These are phyloP conservation scores for Linnemannia exigua DNA, from an alignment of 192 early-diverging fungal genomes.

Conservation along the genomic window DNA sequence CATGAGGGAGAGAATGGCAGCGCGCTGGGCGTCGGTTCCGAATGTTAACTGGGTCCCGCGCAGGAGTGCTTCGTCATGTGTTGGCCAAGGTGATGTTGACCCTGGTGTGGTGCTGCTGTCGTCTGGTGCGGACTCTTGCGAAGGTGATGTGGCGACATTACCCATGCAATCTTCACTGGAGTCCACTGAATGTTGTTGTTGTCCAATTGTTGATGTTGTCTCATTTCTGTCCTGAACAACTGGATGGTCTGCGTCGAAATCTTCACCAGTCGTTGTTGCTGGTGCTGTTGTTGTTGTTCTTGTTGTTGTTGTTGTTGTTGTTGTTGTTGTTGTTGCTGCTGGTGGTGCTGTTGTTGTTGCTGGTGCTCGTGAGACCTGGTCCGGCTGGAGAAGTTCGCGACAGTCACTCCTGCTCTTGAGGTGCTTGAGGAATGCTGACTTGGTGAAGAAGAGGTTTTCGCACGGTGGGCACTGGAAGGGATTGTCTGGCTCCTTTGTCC, in stretches of 20 bases:
- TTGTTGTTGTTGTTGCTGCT: background rate
- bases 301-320: conserved; percentile 4
- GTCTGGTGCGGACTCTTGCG: background rate
- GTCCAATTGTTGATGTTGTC: background rate
- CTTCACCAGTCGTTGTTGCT: no score
- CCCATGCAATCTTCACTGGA: background rate
- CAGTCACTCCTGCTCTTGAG: background rate
- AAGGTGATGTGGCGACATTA: background rate
- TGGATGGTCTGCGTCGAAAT: background rate
- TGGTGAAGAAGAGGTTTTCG: background rate
- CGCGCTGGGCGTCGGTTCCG: conserved; percentile 7
- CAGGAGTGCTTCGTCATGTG: conserved; percentile 4
- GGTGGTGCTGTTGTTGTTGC: background rate
- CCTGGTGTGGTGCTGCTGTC: background rate
- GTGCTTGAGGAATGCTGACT: conserved; percentile 2
- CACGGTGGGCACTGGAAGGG: conserved; percentile 4
- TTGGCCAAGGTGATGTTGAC: conserved; percentile 3
- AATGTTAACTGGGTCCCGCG: background rate
- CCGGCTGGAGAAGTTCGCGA: conserved; percentile 10
- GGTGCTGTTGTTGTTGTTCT: background rate
- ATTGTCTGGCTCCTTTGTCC: background rate
- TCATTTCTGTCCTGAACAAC: background rate
- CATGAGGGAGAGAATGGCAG: background rate
- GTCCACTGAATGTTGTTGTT: background rate
- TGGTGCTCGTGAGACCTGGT: conserved; percentile 13